These are phyloP conservation scores for Bipolaris sorokiniana DNA, from an alignment of 2,329 filamentous ascomycete genomes.

Conservation along the genomic window DNA sequence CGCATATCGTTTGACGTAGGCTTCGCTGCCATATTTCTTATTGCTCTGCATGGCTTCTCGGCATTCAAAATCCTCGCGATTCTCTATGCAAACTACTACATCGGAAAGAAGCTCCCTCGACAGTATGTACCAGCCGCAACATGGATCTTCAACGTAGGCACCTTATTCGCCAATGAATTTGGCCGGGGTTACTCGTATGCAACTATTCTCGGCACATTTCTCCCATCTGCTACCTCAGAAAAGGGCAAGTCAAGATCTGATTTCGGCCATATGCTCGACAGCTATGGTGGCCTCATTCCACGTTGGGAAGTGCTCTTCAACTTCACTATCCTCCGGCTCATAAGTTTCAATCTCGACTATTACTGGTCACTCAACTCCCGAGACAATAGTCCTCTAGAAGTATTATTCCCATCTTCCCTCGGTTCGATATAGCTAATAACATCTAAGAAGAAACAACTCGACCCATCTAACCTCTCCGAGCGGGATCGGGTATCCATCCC, in stretches of 20 bases:
- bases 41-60: slow-evolving; percentile 83
- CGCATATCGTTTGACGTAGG: slow-evolving; percentile 80
- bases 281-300: slow-evolving; percentile 79
- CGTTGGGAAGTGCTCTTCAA: slow-evolving; percentile 99
- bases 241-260: slow-evolving; percentile 56
- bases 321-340: slow-evolving; percentile 85
- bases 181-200: slow-evolving; percentile 76
- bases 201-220: slow-evolving; percentile 63
- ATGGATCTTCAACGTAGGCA: slow-evolving; percentile 87
- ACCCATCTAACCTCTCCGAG: slow-evolving; percentile 85
- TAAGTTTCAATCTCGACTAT: slow-evolving; percentile 97
- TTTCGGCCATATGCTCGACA: slow-evolving; percentile 77
- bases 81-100: slow-evolving; percentile 78
- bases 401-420: slow-evolving; percentile 58
- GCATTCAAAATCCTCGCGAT: slow-evolving; percentile 81
- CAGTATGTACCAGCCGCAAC: slow-evolving; percentile 75
- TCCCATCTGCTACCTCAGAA: slow-evolving; percentile 50
- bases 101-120: slow-evolving; percentile 75
- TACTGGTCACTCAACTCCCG: slow-evolving; percentile 82
- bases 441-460: slow-evolving; percentile 95
- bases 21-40: slow-evolving; percentile 81
- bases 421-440: slow-evolving; percentile 61
- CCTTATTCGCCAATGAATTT: slow-evolving; percentile 89
- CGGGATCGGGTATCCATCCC: slow-evolving; percentile 81
- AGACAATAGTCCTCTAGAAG: slow-evolving; percentile 74